Evolutionary conservation across 495 filamentous ascomycete species (phyloP).

Genomic region (Xylaria intraflava): DNA sequence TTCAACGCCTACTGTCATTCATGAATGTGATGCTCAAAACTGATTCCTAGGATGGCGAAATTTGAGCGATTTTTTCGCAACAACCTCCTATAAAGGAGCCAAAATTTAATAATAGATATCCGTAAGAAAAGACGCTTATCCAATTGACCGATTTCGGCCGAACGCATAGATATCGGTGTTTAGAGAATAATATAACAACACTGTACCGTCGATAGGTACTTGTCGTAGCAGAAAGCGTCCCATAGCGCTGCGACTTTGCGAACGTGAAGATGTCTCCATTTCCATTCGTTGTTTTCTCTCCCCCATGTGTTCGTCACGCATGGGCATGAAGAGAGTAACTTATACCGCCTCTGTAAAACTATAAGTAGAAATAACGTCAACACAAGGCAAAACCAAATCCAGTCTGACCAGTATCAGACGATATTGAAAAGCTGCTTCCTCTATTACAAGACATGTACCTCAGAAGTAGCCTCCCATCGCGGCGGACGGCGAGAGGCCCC

Average conservation of each 20-base stretch:
- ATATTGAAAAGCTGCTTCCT: no score
- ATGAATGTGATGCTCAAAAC: background rate
- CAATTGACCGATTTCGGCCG: slow-evolving; percentile 9
- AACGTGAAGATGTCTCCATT: background rate
- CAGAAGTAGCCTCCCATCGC: slow-evolving; percentile 1
- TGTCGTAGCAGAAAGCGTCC: background rate
- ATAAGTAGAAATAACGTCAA: no score
- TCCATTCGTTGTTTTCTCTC: no score
- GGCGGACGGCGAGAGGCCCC: background rate
- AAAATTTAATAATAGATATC: slow-evolving; percentile 13
- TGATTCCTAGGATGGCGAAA: background rate
- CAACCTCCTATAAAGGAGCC: background rate
- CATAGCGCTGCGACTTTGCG: background rate
- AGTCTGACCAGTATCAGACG: no score
- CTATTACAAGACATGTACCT: slow-evolving; percentile 2
- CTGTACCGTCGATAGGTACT: slow-evolving; percentile 2
- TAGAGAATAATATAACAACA: background rate
- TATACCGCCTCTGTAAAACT: no score
- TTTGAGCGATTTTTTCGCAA: slow-evolving; percentile 13
- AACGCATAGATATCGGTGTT: background rate
- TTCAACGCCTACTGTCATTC: background rate
- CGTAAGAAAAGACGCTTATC: slow-evolving; percentile 2
- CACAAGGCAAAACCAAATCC: no score
- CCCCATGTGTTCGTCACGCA: no score
- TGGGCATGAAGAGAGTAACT: no score